Base-by-base conservation (phyloP, 1,139 yeast genomes). In the Lodderomyces orthopsilosis region DNA sequence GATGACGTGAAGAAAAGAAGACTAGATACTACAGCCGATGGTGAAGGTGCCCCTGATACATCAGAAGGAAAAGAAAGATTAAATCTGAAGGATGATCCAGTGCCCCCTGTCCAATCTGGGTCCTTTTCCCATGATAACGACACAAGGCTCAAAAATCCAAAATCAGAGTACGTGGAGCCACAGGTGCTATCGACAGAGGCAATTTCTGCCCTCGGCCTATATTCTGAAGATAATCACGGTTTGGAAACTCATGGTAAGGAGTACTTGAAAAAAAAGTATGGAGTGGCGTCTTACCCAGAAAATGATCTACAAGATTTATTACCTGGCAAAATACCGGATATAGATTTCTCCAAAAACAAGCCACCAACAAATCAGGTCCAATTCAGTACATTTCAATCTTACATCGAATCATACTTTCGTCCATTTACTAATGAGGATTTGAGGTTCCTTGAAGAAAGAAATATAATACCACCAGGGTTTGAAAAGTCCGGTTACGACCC, bases 331-430 rank as follows among this genome's bases (percentile, higher is more conserved):
- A 83, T 90, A 22, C 98, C 98, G 8, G 82, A 86, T 60, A 78
- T 76, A 44, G 98, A 93, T 61, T 90, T 87, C 56, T 85, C 96
- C 8, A 81, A 83, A 49, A 81, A 82, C 18, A 91, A 91, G 56
- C 62, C 76, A 2, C 97, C 97, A 6, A 68, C 89, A 2, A 91
- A 88, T 61, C 98, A 93, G 65, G 95, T 93, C 17, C 97, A 90
- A 57, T 90, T 87, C 61, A 75, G 89, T 14, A 91, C 98, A 0
- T 94, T 88, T 61, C 85, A 88, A 50, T 68, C 93, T 1, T 89
- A 85, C 52, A 75, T 90, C 38, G 98, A 93, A 59, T 88, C 93
- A 28, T 93, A 79, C 59, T 91, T 85, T 65, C 74, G 96, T 46
- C 77, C 79, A 6, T 87, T 79, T 53, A 70, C 76, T 21, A 95